Evolutionary conservation across 1,284 basidiomycete species (phyloP).

Genomic region (Pterula multifida): DNA sequence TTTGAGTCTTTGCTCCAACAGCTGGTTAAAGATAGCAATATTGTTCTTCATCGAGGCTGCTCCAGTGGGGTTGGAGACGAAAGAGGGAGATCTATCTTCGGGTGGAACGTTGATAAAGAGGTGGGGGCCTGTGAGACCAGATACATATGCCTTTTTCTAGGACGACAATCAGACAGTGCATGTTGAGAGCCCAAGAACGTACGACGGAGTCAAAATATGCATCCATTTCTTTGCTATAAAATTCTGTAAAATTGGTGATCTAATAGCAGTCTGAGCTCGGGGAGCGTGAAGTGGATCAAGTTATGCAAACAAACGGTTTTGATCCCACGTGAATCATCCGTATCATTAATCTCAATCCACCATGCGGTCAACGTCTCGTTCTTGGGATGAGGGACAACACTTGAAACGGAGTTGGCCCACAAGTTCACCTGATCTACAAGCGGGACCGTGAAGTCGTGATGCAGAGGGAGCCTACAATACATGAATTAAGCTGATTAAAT

Average conservation of each 20-base stretch:
- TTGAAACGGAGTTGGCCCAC: constrained; percentile 30
- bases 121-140: constrained; percentile 15
- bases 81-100: constrained; percentile 31
- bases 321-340: constrained; percentile 36
- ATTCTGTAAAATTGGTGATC: constrained; percentile 35
- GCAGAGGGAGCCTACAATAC: constrained; percentile 18
- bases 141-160: constrained; percentile 13
- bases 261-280: constrained; percentile 11
- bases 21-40: constrained; percentile 19
- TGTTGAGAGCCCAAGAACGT: constrained; percentile 2
- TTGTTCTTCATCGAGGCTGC: constrained; percentile 22
- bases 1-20: background rate
- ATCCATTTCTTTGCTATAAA: constrained; percentile 38
- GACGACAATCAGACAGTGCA: constrained; percentile 24
- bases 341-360: constrained; percentile 53
- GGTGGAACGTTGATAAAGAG: constrained; percentile 47
- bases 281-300: background rate
- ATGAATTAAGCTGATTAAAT: too few relatives aligned
- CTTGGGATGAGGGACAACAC: constrained; percentile 30
- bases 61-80: constrained; percentile 19
- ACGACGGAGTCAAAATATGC: constrained; percentile 44
- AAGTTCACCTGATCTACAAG: constrained; percentile 40
- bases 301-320: constrained; percentile 21
- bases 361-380: constrained; percentile 34
- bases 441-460: constrained; percentile 33